Conservation (phyloP, 352 stramenopile species). For the Blastocystis sp. region DNA sequence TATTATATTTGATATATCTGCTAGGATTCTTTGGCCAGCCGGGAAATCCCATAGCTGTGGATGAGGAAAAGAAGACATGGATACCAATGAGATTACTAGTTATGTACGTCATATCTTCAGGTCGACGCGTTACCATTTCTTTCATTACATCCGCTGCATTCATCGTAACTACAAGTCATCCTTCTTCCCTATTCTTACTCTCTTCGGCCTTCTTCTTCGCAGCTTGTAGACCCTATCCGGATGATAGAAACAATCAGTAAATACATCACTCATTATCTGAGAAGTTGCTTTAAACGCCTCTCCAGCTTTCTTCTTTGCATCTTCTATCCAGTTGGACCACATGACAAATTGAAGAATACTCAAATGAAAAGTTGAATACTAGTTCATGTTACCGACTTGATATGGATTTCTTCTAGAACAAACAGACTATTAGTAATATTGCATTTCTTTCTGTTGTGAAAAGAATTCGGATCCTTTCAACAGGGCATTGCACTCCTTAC, state of each 20-base stretch:
- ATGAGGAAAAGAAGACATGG: neutral
- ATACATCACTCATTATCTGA: constrained; percentile 7
- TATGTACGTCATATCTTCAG: constrained; percentile 61
- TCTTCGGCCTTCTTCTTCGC: constrained; percentile 53
- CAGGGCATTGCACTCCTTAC: constrained; percentile 45
- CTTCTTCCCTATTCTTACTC: neutral
- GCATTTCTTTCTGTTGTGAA: neutral
- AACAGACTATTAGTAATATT: constrained; percentile 15
- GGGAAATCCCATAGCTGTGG: constrained; percentile 55
- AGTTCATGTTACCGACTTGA: too few species aligned
- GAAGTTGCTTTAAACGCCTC: constrained; percentile 30
- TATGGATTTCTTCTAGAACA: neutral
- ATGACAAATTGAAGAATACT: neutral
- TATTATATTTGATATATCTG: constrained; percentile 14
- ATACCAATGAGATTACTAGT: constrained; percentile 55
- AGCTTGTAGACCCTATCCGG: constrained; percentile 21
- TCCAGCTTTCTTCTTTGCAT: constrained; percentile 41
- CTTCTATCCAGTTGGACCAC: constrained; percentile 52
- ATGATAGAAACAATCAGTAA: neutral
- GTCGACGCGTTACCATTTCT: constrained; percentile 28
- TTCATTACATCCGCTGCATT: constrained; percentile 61
- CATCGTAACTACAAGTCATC: constrained; percentile 8
- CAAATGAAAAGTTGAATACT: too few species aligned
- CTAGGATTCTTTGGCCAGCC: constrained; percentile 57
- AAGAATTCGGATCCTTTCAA: constrained; percentile 9